A percentile compares a stretch with the other conserved stretches of the same genome.
Evolutionary conservation across 169 alveolate species (phyloP).

Genomic region (Sarcocystis neurona): DNA sequence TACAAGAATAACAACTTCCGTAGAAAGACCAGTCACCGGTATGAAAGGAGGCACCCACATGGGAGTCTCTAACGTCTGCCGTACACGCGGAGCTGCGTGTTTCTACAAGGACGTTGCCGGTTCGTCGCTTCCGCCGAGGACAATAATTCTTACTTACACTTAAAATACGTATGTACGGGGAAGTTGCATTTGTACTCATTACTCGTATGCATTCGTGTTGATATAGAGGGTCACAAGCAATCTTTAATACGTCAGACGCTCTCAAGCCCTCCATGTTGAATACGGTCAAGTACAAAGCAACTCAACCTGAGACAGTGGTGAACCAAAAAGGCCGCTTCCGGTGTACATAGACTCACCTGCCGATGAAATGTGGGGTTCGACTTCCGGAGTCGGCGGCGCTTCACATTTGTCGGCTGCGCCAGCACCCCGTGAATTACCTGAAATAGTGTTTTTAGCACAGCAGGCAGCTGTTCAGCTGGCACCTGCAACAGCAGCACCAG

Average conservation of each 20-base stretch:
- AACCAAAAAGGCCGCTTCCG: neutral
- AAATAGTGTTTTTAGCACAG: constrained; percentile 8
- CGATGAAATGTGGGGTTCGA: constrained; percentile 12
- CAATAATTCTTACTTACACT: no score
- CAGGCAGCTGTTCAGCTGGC: neutral
- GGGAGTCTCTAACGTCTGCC: no score
- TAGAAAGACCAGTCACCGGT: no score
- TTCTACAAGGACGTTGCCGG: no score
- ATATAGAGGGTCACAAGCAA: neutral
- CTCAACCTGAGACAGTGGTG: neutral
- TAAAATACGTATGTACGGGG: neutral
- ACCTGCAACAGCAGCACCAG: constrained; percentile 10
- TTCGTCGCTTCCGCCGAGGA: no score
- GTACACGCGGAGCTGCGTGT: no score
- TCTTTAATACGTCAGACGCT: neutral
- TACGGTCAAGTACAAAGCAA: no score
- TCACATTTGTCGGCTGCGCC: constrained; percentile 8
- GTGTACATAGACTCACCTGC: neutral
- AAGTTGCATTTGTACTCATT: neutral
- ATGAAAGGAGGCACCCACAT: no score
- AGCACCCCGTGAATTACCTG: constrained; percentile 36
- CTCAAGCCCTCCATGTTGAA: neutral
- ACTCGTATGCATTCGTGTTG: neutral
- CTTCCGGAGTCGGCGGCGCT: constrained; percentile 10
- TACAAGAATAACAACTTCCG: no score